Evolutionary conservation across 2,329 filamentous ascomycete genomes (phyloP), one percentile per base, ranked within the genome.

Genomic region (Aspergillus arachidicola): DNA sequence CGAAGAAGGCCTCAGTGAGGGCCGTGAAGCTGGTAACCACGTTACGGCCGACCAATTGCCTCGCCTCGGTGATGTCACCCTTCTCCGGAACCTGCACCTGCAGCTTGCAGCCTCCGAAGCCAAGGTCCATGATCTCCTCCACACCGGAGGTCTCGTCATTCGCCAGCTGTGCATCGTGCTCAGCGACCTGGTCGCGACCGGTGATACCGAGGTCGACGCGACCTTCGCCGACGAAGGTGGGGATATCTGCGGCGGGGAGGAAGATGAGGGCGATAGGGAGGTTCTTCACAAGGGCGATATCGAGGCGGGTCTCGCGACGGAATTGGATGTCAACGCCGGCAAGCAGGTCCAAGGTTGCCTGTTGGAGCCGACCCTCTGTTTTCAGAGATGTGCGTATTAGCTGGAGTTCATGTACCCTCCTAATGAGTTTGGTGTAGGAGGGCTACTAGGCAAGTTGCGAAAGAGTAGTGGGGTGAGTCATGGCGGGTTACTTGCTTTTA

Each of bases 251-350:
- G 43, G 94, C 95, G 34, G 95, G 95, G 30, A 99, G 91, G 84
- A 99, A 99, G 75, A 99, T 89, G 64, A 99, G 91, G 19, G 95
- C 95, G 72, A 99, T 93, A 41, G 92, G 92, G 32, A 95, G 88
- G 81, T 99, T 99, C 84, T 97, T 96, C 76, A 98, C 95, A 30
- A 99, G 89, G 19, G 95, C 95, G 75, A 99, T 97, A 79, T 99
- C 95, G 73, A 98, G 91, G 63, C 95, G 91, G 78, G 91, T 93
- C 83, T 97, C 93, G 75, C 95, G 90, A 78, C 92, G 90, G 83
- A 99, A 99, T 79, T 99, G 93, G 72, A 99, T 94, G 79, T 99
- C 95, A 73, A 91, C 93, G 69, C 95, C 95, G 75, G 94, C 86
- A 60, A 99, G 91, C 58, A 99, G 89, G 78, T 98, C 93, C 57